Percentiles rank a stretch among this genome's conserved stretches.
phyloP scores from a whole-genome alignment of 208 protist genomes.

The Leishmania guyanensis region DNA sequence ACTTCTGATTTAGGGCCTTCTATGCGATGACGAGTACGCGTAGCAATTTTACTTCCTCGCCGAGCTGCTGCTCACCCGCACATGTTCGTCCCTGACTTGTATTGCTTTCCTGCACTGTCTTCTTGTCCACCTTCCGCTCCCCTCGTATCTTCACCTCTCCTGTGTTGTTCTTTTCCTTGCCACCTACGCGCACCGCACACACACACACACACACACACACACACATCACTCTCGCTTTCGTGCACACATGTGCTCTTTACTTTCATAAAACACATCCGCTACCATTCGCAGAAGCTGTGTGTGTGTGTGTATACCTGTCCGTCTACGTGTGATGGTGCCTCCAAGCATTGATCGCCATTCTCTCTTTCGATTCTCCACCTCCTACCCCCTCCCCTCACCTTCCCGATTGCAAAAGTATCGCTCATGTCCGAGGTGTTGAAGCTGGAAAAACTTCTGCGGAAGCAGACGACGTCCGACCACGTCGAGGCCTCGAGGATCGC shows the following conservation, averaged over 20 bases:
- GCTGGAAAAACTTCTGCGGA: slow-evolving; percentile 68
- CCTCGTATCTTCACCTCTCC: not conserved
- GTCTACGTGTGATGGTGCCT: too few relatives aligned
- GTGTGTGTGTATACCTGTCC: not conserved
- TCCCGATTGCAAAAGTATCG: not conserved
- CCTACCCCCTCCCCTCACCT: not conserved
- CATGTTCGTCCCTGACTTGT: not conserved
- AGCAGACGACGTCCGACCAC: slow-evolving; percentile 41
- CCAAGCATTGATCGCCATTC: not conserved
- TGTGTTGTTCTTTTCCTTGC: not conserved
- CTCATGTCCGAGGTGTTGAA: slow-evolving; percentile 66
- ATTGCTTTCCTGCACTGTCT: not conserved
- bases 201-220: not conserved
- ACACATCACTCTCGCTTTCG: not conserved
- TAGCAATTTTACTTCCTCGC: not conserved
- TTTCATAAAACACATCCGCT: not conserved
- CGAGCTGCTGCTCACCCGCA: not conserved
- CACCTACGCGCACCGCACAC: not conserved
- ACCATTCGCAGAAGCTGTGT: not conserved
- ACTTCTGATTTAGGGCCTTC: not conserved
- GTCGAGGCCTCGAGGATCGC: slow-evolving; percentile 52
- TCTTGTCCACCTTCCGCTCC: not conserved
- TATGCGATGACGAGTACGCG: not conserved
- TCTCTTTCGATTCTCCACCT: not conserved
- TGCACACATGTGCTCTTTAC: not conserved